A percentile compares a stretch with the other conserved stretches of the same genome.
Conservation (phyloP, 345 rosid species). For the Gynandropsis gynandra region DNA sequence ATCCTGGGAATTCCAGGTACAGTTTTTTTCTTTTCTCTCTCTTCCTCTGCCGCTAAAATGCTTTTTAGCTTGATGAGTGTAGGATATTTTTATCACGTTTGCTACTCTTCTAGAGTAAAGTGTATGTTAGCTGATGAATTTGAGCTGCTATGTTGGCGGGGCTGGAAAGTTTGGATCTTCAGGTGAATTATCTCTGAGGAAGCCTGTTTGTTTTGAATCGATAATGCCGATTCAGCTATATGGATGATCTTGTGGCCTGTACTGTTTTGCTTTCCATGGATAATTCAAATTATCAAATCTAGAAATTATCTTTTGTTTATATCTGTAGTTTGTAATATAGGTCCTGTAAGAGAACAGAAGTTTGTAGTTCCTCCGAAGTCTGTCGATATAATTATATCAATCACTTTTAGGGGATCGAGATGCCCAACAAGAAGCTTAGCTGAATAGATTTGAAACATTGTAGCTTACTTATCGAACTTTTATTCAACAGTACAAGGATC, state of each 20-base stretch:
- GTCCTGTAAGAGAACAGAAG: not conserved
- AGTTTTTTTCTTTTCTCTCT: not conserved
- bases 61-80: slow-evolving; percentile 5
- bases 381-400: too few relatives aligned
- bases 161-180: slow-evolving; percentile 5
- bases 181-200: slow-evolving; percentile 4
- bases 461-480: too few relatives aligned
- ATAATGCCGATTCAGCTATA: not conserved
- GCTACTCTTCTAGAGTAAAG: not conserved
- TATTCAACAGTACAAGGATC: too few relatives aligned
- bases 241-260: too few relatives aligned
- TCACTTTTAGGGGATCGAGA: too few relatives aligned
- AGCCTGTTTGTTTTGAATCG: not conserved
- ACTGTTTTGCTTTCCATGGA: too few relatives aligned
- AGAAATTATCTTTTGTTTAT: too few relatives aligned
- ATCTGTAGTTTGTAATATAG: too few relatives aligned
- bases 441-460: too few relatives aligned
- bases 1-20: slow-evolving; percentile 81
- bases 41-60: slow-evolving; percentile 10
- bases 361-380: too few relatives aligned
- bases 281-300: too few relatives aligned
- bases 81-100: slow-evolving; percentile 1
- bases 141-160: slow-evolving; percentile 14
- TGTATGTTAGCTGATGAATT: slow-evolving; percentile 14
- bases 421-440: too few relatives aligned